phyloP scores from a whole-genome alignment of 768 basidiomycete species.

The Boletus huronensis region DNA sequence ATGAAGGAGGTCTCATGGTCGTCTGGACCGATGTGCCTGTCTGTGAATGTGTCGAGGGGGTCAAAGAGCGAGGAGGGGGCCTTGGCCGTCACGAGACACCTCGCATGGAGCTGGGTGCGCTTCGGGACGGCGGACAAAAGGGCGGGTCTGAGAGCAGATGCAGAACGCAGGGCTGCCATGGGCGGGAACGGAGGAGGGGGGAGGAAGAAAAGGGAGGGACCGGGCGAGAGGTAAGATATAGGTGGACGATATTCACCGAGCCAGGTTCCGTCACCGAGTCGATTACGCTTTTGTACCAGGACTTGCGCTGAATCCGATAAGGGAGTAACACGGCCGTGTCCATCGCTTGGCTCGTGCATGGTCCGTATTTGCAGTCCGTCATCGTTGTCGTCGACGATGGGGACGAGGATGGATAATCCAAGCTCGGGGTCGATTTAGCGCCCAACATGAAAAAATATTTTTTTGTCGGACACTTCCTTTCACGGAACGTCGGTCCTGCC shows the following conservation, averaged over 20 bases:
- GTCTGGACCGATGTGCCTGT: conserved; percentile 92
- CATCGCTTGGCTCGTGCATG: neutral
- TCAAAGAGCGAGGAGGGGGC: conserved; percentile 66
- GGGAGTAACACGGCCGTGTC: neutral
- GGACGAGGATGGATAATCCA: conserved; percentile 1
- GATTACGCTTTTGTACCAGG: conserved; percentile 29
- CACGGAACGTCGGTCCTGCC: conserved; percentile 14
- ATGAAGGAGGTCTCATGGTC: conserved; percentile 74
- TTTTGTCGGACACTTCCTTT: conserved; percentile 12
- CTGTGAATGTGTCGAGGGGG: conserved; percentile 84
- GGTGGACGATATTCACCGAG: conserved; percentile 36
- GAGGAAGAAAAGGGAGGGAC: conserved; percentile 15
- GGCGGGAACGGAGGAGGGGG: conserved; percentile 14
- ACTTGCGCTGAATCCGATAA: conserved; percentile 16
- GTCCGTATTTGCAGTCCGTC: neutral
- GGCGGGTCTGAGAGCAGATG: conserved; percentile 24
- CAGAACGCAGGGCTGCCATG: conserved; percentile 31
- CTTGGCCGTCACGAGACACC: conserved; percentile 58
- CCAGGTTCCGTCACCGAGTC: conserved; percentile 38
- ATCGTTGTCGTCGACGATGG: conserved; percentile 4
- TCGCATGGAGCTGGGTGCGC: conserved; percentile 24
- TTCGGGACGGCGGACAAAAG: conserved; percentile 15
- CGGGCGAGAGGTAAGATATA: conserved; percentile 23
- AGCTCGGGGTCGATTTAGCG: conserved; percentile 27
- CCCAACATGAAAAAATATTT: conserved; percentile 8